Base-by-base conservation (phyloP, 169 alveolate genomes). In the Cryptosporidium meleagridis region DNA sequence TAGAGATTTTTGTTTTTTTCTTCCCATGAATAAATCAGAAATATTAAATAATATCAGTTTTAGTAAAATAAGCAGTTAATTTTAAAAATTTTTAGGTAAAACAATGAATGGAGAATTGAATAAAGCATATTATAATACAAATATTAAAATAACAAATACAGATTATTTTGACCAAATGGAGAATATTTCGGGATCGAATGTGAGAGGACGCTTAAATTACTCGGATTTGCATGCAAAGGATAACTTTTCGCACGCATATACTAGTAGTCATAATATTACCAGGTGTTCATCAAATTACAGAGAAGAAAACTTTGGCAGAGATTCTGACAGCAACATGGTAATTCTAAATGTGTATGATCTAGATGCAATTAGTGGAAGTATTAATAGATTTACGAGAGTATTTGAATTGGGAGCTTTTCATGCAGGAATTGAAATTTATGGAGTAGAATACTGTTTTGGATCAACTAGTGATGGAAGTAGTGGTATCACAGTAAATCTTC, bases 391-490 rank as follows among this genome's bases (percentile, higher is more conserved):
- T 16, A 86, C 85, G 5, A 45, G 92, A 10, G 84, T 53, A 45
- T 86, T 86, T 16, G 85, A 75, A 48, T 41, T 75, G 61, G 92
- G 92, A 3, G 92, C 92, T 14, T 86, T 86, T 39, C 92, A 86
- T 59, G 92, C 86, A 26, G 92, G 92, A 10, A 70, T 86, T 39
- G 92, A 86, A 39, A 73, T 86, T 9, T 86, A 86, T 58, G 92
- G 92, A 16, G 85, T 73, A 23, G 92, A 86, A 45, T 86, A 84
- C 45, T 73, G 92, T n/a, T 86, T 35, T 72, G 92, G 92, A 41
- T 69, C 75, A 35, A 86, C 92, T 4, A 86, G 61, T 69, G 87
- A 86, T 69, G 89, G 85, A 23, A 84, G 85, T 39, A 85, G 52
- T 31, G 92, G 85, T 21, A 53, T 70, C 29, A 85, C 92, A 14